Base-by-base conservation (phyloP, 2,329 filamentous ascomycete genomes). In the Curvularia sp. region DNA sequence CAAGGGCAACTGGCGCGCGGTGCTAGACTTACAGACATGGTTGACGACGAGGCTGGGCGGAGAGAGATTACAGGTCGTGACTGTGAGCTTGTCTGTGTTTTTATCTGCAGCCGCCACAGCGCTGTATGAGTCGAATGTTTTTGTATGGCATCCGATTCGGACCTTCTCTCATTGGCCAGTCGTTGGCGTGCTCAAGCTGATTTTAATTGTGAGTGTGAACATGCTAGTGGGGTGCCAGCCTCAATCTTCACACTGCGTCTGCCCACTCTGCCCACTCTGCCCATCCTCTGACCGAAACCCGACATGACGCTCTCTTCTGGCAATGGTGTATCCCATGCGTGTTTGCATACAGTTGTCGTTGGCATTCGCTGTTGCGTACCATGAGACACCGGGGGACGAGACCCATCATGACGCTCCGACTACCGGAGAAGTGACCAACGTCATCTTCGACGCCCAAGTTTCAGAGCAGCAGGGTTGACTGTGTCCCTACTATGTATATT, bases 101-200 rank as follows among this genome's bases (percentile, higher is more conserved):
- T 42, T 57, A 57, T 58, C 32, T 46, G 57, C 60, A 53, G 57
- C 56, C 39, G 55, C 50, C 58, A 56, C 49, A 46, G 65, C 49
- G 51, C 48, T 45, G 61, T 66, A 72, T 71, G 72, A 74, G 70
- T 74, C 70, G 67, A 61, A 57, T 55, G 63, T 59, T 57, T 43
- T 59, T 54, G 52, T 51, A 55, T 63, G 57, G 60, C 53, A 58
- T 59, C 67, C 63, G 59, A 69, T 53, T 67, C 70, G 69, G 68
- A 56, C 53, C 43, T 47, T 43, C 48, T 56, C 46, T 70, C 59
- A 74, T 74, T 73, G 69, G 72, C 32, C 52, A 49, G 15, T 38
- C 39, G 27, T 47, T 55, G 58, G 64, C 46, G 63, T 46, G 34
- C 28, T 49, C 27, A 18, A 27, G 52, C 56, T 38, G 47, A 47